A percentile compares a stretch with the other conserved stretches of the same genome.
Conservation (phyloP, 2,329 filamentous ascomycete genomes). For the Colletotrichum sp. region DNA sequence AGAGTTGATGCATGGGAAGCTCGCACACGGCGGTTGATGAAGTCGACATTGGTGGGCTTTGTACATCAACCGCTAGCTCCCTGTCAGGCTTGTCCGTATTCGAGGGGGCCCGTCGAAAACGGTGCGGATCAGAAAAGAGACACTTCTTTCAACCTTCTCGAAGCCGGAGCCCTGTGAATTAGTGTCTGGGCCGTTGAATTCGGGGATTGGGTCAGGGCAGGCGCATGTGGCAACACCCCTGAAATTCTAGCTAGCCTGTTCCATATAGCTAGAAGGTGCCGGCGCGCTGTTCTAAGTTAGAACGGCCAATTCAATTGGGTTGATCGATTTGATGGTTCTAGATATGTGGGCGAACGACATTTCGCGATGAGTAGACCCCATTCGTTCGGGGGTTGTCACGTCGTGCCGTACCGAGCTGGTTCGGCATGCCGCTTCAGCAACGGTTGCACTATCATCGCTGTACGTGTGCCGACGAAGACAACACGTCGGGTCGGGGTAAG, state of each 20-base stretch:
- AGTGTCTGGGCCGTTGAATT: conserved; percentile 8
- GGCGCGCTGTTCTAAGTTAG: not conserved
- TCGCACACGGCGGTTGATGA: not conserved
- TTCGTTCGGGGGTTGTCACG: not conserved
- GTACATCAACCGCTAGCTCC: not conserved
- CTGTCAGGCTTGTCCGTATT: not conserved
- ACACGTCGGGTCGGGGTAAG: conserved; percentile 5
- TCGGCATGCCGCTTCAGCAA: not conserved
- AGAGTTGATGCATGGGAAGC: not conserved
- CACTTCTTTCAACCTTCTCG: conserved; percentile 16
- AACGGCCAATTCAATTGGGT: not conserved
- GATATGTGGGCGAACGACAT: not conserved
- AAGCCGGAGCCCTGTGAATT: conserved; percentile 8
- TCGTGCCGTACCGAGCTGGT: not conserved
- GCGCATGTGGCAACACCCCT: conserved; percentile 1
- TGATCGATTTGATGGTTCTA: not conserved
- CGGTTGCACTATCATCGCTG: not conserved
- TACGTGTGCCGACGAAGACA: not conserved
- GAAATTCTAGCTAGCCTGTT: not conserved
- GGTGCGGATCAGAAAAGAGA: not conserved
- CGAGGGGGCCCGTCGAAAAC: not conserved
- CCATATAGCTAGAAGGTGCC: not conserved
- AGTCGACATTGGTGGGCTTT: not conserved
- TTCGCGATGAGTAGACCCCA: not conserved
- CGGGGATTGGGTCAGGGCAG: conserved; percentile 6